A percentile compares a stretch with the other conserved stretches of the same genome.
phyloP scores from a whole-genome alignment of 2,329 filamentous ascomycete genomes.

The Sporothrix protearum region DNA sequence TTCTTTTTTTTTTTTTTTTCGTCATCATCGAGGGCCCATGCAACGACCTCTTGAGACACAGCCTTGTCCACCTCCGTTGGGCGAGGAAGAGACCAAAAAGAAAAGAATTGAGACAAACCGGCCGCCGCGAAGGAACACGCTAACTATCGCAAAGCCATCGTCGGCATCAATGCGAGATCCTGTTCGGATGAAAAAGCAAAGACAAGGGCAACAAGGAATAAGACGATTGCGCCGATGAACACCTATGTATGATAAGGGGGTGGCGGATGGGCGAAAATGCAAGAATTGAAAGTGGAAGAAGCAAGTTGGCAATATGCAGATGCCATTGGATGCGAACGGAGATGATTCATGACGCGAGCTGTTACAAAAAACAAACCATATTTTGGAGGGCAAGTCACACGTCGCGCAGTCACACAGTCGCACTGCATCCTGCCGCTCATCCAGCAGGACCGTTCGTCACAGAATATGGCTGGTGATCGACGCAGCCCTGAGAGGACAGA shows the following conservation, averaged over 20 bases:
- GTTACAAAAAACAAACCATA: neutral
- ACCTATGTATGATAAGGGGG: neutral
- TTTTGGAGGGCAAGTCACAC: too few species aligned
- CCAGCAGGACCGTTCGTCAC: neutral
- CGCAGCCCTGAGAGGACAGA: neutral
- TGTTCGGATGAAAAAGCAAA: neutral
- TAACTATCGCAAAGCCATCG: neutral
- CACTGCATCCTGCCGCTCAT: neutral
- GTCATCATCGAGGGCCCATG: neutral
- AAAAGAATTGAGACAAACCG: neutral
- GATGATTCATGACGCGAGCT: neutral
- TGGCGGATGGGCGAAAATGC: slow-evolving; percentile 4
- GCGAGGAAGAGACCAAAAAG: neutral
- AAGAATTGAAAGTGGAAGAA: neutral
- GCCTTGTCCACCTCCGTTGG: neutral
- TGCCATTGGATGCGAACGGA: neutral
- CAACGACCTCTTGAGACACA: neutral
- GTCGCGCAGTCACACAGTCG: too few species aligned
- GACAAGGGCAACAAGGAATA: neutral
- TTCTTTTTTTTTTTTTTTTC: neutral
- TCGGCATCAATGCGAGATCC: neutral
- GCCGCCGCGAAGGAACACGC: neutral
- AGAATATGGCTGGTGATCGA: neutral
- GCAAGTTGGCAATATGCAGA: neutral
- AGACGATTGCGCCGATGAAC: neutral